Evolutionary conservation across 495 filamentous ascomycete species (phyloP).

Genomic region (Daldinia grandis): DNA sequence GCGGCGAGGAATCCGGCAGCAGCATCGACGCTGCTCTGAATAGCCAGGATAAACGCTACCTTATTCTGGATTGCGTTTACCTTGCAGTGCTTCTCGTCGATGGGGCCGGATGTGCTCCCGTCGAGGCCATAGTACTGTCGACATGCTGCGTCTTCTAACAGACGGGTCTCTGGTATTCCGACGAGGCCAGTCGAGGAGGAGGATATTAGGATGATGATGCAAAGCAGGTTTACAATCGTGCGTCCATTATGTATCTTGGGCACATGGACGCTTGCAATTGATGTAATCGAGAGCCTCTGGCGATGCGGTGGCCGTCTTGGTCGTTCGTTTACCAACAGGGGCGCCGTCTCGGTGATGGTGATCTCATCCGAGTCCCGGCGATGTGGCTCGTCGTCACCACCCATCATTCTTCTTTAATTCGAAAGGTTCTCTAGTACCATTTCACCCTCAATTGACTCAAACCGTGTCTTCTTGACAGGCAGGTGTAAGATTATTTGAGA

Average conservation of each 20-base stretch:
- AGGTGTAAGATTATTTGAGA: background rate
- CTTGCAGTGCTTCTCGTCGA: conserved; percentile 51
- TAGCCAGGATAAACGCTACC: conserved; percentile 46
- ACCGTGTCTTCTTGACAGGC: background rate
- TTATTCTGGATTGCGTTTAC: conserved; percentile 45
- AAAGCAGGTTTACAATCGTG: conserved; percentile 31
- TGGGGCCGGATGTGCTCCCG: conserved; percentile 18
- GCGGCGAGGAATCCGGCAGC: conserved; percentile 34
- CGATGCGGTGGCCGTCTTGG: conserved; percentile 20
- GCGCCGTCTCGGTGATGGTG: conserved; percentile 19
- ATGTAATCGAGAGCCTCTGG: conserved; percentile 21
- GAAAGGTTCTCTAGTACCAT: background rate
- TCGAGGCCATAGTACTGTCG: conserved; percentile 43
- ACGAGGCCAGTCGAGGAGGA: conserved; percentile 25
- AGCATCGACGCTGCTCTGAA: conserved; percentile 32
- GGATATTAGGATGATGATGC: conserved; percentile 25
- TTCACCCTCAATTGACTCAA: background rate
- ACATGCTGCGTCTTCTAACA: conserved; percentile 47
- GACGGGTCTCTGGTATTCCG: conserved; percentile 33
- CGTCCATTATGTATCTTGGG: conserved; percentile 18
- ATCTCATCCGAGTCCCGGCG: conserved; percentile 20
- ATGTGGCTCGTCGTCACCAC: background rate
- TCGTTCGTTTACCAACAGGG: conserved; percentile 2
- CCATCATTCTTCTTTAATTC: conserved; percentile 1
- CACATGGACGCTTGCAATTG: conserved; percentile 28